phyloP scores from a whole-genome alignment of 2,329 filamentous ascomycete species.

The Cercospora zeina region DNA sequence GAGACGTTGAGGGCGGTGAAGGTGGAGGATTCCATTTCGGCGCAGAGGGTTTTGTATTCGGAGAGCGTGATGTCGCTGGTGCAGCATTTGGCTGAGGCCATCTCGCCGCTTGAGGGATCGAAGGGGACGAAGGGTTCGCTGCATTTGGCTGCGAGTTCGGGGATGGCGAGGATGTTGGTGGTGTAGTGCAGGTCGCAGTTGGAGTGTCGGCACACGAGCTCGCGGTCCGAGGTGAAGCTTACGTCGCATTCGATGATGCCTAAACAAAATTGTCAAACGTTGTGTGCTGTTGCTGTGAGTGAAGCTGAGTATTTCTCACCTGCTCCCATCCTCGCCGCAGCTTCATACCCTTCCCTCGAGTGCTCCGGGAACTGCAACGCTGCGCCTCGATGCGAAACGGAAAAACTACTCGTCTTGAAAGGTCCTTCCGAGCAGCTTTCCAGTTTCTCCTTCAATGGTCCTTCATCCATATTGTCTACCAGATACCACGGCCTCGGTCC shows the following conservation, averaged over 20 bases:
- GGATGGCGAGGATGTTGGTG: constrained; percentile 64
- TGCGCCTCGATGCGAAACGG: constrained; percentile 62
- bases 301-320: constrained; percentile 40
- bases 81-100: constrained; percentile 66
- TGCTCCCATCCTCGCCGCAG: constrained; percentile 66
- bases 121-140: constrained; percentile 59
- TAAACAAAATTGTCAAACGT: constrained; percentile 6
- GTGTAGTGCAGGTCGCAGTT: constrained; percentile 69
- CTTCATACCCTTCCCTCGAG: constrained; percentile 59
- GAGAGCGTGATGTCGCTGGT: constrained; percentile 68
- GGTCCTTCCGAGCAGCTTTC: constrained; percentile 58
- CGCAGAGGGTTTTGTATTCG: constrained; percentile 68
- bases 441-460: constrained; percentile 61
- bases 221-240: constrained; percentile 63
- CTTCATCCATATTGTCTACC: constrained; percentile 62
- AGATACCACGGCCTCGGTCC: constrained; percentile 66
- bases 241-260: constrained; percentile 66
- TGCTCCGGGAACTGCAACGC: constrained; percentile 66
- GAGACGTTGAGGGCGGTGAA: constrained; percentile 57
- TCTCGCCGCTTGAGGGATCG: constrained; percentile 40
- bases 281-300: too few relatives aligned
- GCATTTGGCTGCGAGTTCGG: constrained; percentile 65
- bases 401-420: constrained; percentile 56
- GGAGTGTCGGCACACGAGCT: constrained; percentile 68
- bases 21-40: constrained; percentile 69